Base-by-base conservation (phyloP, 345 rosid genomes). In the Rhodomyrtus tomentosa region DNA sequence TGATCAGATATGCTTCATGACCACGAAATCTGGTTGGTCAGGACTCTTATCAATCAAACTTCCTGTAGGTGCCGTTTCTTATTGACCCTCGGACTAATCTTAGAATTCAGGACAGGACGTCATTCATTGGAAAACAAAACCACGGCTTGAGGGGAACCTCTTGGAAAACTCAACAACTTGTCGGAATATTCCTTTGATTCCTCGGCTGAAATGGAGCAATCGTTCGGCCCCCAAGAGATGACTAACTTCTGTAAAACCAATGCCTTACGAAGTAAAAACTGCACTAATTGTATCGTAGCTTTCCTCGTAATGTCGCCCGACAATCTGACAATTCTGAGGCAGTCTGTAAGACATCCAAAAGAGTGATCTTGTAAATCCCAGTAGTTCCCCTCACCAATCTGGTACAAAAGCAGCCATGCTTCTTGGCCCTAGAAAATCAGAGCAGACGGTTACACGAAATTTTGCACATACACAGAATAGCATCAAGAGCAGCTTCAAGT, bases 241-340 rank as follows among this genome's bases (percentile, higher is more conserved):
- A 80, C 72, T 22, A 84, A 83, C 80, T 85, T 62, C 87, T 81
- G 81, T 27, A 85, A 81, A 32, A 85, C 87, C 58, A 55, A 53
- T 55, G 84, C 74, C 49, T 81, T 82, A 48, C 45, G 22, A 24
- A 85, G 87, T 73, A 85, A 38, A 68, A 85, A 82, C 80, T 38
- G 50, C 84, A 85, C 81, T 21, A 85, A 56, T 50, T 81, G 83
- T 36, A 80, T 55, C 20, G 24, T 81, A 18, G 21, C 27, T 38
- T 58, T 24, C 54, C 50, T 56, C 50, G 9, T 80, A 10, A 84
- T 81, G 55, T 85, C 13, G 29, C 87, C 87, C 2, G 83, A 81
- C 49, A 85, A n/a, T 54, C 51, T 85, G 51, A 85, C 87, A 62
- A 76, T 59, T 59, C 82, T 85, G 81, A 85, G 87, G 62, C 62